Conservation (phyloP, 2,329 filamentous ascomycete genomes). For the Verticillium isaacii region DNA sequence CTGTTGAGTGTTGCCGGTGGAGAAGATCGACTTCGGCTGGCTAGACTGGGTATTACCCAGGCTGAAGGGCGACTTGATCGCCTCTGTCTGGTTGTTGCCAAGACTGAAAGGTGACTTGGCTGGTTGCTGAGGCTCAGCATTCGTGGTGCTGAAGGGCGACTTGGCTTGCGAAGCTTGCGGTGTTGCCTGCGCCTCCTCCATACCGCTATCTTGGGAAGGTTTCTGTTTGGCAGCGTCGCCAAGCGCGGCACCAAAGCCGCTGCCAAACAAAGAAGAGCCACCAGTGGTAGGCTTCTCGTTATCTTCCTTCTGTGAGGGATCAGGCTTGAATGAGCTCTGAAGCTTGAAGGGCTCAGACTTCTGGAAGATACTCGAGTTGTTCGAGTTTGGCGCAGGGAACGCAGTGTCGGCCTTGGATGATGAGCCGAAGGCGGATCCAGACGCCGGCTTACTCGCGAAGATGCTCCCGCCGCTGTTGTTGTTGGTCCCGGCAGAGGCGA, state of each 20-base stretch:
- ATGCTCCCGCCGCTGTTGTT: slow-evolving; percentile 27
- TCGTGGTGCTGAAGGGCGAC: slow-evolving; percentile 12
- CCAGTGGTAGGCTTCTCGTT: slow-evolving; percentile 42
- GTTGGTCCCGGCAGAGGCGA: slow-evolving; percentile 40
- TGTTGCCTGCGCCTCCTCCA: slow-evolving; percentile 34
- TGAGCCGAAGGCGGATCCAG: slow-evolving; percentile 23
- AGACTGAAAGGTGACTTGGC: background rate
- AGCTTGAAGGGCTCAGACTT: slow-evolving; percentile 53
- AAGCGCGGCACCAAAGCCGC: slow-evolving; percentile 55
- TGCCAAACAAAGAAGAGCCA: slow-evolving; percentile 54
- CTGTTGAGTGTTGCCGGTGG: background rate
- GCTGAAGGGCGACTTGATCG: background rate
- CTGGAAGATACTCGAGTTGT: slow-evolving; percentile 31
- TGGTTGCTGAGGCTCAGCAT: background rate
- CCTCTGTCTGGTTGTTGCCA: background rate
- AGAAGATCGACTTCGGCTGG: slow-evolving; percentile 2
- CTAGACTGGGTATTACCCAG: background rate
- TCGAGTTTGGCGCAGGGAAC: slow-evolving; percentile 34
- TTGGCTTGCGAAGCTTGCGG: slow-evolving; percentile 30
- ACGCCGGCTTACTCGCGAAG: slow-evolving; percentile 33
- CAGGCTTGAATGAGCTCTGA: slow-evolving; percentile 61
- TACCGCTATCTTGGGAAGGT: slow-evolving; percentile 45
- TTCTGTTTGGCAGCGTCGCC: slow-evolving; percentile 38
- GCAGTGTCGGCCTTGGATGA: slow-evolving; percentile 25
- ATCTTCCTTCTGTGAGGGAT: slow-evolving; percentile 57